phyloP scores from a whole-genome alignment of 306 rosid species.

The Psophocarpus tetragonolobus region DNA sequence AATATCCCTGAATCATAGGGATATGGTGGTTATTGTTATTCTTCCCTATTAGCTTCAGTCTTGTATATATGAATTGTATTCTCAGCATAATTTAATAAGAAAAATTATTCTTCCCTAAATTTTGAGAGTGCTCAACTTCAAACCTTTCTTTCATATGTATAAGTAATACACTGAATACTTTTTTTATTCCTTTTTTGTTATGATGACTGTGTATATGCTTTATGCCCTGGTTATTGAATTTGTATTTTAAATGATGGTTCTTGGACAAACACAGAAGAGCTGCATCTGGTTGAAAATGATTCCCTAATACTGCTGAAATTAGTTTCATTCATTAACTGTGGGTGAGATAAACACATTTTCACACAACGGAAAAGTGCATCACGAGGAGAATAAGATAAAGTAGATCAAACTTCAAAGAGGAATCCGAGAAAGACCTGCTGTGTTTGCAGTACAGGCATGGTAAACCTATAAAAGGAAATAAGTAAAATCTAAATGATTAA shows the following conservation, averaged over 20 bases:
- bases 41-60: no score
- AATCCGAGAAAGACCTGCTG: neutral
- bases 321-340: neutral
- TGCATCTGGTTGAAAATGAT: slow-evolving; percentile 19
- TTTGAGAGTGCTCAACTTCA: slow-evolving; percentile 12
- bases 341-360: neutral
- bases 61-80: no score
- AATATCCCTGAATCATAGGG: no score
- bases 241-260: neutral
- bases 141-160: neutral
- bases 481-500: neutral
- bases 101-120: no score
- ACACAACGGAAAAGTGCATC: neutral
- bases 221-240: neutral
- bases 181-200: neutral
- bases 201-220: neutral
- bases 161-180: neutral
- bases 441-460: neutral
- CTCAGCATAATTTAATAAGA: no score
- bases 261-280: neutral
- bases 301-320: neutral
- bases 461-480: neutral
- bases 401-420: neutral
- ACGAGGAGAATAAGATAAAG: neutral
- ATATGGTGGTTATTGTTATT: no score